Evolutionary conservation across 2,329 filamentous ascomycete species (phyloP), one percentile per base, ranked within the genome.

Genomic region (Fusarium devonianum): DNA sequence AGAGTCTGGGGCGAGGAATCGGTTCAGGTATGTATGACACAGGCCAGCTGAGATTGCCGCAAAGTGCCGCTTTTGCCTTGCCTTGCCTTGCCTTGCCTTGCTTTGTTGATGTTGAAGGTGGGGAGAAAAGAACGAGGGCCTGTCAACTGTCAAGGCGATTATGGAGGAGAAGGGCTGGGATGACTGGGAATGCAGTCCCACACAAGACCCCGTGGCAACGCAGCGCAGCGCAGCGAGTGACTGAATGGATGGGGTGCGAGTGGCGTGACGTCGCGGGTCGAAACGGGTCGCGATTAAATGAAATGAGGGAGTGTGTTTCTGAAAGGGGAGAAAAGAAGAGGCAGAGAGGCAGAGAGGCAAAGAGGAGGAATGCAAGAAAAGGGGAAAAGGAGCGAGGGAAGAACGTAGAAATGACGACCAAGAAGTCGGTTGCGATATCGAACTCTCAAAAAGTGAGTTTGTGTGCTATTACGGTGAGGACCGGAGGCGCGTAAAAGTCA

Each of bases 21-120:
- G 42, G 21, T 33, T 47, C 47, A 36, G 56, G 46, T 26, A 49
- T 60, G 56, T 49, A 56, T 52, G 32, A 42, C 55, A 55, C 35
- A 53, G 41, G 22, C 44, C 37, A 63, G 53, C 45, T 59, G 51
- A 62, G 56, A 64, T 59, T 64, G 54, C 61, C 50, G 44, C 47
- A 40, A 53, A 50, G 45, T 53, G 39, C 48, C 56, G 49, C 43
- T 30, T 59, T 48, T 26, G 21, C 38, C 28, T 42, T 58, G 53
- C 28, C 23, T 37, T 26, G 44, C 34, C n/a, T n/a, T n/a, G n/a
- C n/a, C n/a, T n/a, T n/a, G n/a, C n/a, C n/a, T n/a, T n/a, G n/a
- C n/a, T n/a, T n/a, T n/a, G n/a, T n/a, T 45, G 33, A 38, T 41
- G 56, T 54, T 39, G 44, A 42, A n/a, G 43, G 62, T 50, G 61